These are phyloP conservation scores for Camellia lanceoleosa DNA, from an alignment of 148 eudicot species.

Conservation along the genomic window DNA sequence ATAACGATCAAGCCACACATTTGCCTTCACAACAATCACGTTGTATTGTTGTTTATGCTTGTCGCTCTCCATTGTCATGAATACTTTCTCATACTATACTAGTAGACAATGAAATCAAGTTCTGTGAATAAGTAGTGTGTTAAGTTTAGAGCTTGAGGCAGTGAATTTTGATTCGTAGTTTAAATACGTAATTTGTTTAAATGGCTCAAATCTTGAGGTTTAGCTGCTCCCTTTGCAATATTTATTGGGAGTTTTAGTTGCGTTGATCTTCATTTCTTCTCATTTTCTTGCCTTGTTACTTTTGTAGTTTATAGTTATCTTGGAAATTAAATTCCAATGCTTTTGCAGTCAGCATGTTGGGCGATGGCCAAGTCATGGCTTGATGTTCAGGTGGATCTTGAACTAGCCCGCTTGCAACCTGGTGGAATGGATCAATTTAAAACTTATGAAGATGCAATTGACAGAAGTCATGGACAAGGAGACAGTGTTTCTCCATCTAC, in stretches of 20 bases:
- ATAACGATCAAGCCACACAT: too few species aligned
- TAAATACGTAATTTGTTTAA: background rate
- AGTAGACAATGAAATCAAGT: background rate
- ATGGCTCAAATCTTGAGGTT: background rate
- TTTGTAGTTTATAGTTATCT: too few species aligned
- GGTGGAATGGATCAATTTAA: too few species aligned
- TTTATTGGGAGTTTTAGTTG: background rate
- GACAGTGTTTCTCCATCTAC: too few species aligned
- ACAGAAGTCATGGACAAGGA: too few species aligned
- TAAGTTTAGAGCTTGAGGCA: background rate
- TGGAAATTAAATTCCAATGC: too few species aligned
- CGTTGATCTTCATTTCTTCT: background rate
- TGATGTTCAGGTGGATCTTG: too few species aligned
- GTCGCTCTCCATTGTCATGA: background rate
- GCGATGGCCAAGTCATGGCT: too few species aligned
- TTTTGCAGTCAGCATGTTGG: too few species aligned
- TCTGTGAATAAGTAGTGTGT: background rate
- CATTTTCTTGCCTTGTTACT: slow-evolving; percentile 4
- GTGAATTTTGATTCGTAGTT: background rate
- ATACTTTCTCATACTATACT: background rate
- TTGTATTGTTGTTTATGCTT: background rate
- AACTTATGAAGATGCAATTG: too few species aligned
- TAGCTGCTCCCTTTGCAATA: background rate
- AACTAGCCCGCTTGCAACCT: too few species aligned
- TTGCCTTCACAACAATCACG: too few species aligned